Evolutionary conservation across 2,329 filamentous ascomycete genomes (phyloP).

Genomic region (Cytospora piceicola): DNA sequence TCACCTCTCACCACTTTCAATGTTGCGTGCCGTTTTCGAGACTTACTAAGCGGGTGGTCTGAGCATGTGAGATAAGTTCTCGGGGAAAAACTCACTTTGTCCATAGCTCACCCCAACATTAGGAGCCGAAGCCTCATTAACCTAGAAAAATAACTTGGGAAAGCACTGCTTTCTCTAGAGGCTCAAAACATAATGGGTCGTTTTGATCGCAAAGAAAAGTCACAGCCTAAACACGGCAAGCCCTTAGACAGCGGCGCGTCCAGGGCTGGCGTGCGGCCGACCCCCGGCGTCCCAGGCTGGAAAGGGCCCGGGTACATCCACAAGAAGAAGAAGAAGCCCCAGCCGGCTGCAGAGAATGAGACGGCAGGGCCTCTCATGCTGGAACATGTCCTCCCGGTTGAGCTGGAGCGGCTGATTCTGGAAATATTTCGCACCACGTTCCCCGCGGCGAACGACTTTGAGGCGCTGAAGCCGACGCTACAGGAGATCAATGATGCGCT

Average conservation of each 20-base stretch:
- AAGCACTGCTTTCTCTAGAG: background rate
- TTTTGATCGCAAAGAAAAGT: conserved; percentile 25
- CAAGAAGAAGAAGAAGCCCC: conserved; percentile 14
- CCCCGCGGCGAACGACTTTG: conserved; percentile 50
- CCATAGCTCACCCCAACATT: background rate
- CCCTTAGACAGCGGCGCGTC: conserved; percentile 18
- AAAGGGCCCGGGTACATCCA: conserved; percentile 19
- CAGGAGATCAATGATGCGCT: conserved; percentile 86
- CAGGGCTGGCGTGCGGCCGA: conserved; percentile 9
- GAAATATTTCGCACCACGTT: conserved; percentile 74
- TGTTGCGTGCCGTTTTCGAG: background rate
- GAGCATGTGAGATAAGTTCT: conserved; percentile 4
- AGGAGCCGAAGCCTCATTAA: background rate
- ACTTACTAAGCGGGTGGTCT: conserved; percentile 10
- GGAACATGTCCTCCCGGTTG: conserved; percentile 13
- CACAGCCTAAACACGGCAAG: conserved; percentile 23
- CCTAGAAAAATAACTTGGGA: background rate
- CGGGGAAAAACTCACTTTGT: conserved; percentile 3
- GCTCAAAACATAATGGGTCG: background rate
- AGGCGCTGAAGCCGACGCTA: conserved; percentile 59
- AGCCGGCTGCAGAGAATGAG: background rate
- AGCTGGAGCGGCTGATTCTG: conserved; percentile 50
- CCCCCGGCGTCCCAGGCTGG: conserved; percentile 20
- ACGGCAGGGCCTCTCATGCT: conserved; percentile 10
- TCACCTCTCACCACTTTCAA: too few species aligned